A percentile compares a stretch with the other conserved stretches of the same genome.
phyloP scores from a whole-genome alignment of 139 green algal species.

The Edaphochlamys debaryana region DNA sequence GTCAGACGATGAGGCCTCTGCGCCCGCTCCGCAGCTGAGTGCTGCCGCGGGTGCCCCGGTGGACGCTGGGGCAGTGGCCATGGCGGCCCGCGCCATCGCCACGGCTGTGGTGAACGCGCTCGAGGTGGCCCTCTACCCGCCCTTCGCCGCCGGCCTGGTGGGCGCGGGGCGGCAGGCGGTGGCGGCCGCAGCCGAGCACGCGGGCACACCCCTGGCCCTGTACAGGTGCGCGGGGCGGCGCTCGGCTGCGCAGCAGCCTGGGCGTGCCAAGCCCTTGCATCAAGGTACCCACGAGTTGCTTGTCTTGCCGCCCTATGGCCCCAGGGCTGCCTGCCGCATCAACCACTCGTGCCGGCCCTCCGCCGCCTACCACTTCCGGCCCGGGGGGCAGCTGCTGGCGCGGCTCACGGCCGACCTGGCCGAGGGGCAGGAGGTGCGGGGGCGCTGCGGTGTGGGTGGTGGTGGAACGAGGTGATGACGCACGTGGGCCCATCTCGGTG shows the following conservation, averaged over 20 bases:
- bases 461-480: too few relatives aligned
- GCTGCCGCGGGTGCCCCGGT: background rate
- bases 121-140: conserved; percentile 24
- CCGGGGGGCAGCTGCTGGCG: conserved; percentile 11
- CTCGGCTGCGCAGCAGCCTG: too few relatives aligned
- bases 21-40: too few relatives aligned
- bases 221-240: conserved; percentile 33
- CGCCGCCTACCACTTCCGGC: conserved; percentile 31
- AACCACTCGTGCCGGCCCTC: conserved; percentile 48
- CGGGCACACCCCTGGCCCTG: background rate
- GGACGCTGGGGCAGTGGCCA: background rate
- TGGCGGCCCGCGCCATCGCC: background rate
- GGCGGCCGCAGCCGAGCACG: background rate
- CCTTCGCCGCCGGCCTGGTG: conserved; percentile 6
- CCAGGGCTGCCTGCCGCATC: conserved; percentile 27
- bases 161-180: background rate
- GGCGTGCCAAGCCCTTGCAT: too few relatives aligned
- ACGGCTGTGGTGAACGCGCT: conserved; percentile 22
- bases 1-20: conserved; percentile 14
- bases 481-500: too few relatives aligned
- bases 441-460: too few relatives aligned
- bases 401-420: background rate
- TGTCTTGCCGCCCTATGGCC: too few relatives aligned
- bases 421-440: background rate
- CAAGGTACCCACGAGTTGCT: too few relatives aligned